Conservation (phyloP, 2,329 filamentous ascomycete species). For the Samsoniella hepiali region DNA sequence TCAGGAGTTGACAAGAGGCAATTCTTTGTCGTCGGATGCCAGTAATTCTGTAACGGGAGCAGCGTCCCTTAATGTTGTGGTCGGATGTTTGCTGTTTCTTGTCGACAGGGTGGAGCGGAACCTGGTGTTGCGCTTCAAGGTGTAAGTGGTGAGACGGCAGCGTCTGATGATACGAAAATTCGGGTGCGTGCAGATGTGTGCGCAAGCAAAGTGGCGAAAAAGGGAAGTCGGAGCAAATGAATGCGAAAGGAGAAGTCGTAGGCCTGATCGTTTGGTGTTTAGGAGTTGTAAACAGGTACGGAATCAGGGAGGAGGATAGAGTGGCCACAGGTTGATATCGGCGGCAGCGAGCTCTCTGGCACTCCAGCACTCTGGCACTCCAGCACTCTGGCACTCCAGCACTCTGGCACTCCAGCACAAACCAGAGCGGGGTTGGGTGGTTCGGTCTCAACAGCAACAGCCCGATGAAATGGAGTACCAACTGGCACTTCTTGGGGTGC, state of each 20-base stretch:
- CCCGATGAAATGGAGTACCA: not conserved
- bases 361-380: not conserved
- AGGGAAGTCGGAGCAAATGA: not conserved
- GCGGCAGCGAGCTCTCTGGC: not conserved
- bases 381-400: not conserved
- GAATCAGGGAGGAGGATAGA: not conserved
- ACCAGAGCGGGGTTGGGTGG: conserved; percentile 1
- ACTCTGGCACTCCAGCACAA: not conserved
- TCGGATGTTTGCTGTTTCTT: conserved; percentile 17
- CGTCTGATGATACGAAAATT: not conserved
- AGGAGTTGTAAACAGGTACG: not conserved
- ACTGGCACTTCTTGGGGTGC: not conserved
- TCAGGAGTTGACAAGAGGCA: not conserved
- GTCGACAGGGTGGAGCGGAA: conserved; percentile 6
- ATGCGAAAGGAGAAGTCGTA: not conserved
- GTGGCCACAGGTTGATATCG: conserved; percentile 3
- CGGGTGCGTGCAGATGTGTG: conserved; percentile 5
- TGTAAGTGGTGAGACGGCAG: conserved; percentile 15
- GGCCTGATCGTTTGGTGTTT: conserved; percentile 4
- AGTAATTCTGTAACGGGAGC: not conserved
- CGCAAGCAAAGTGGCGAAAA: not conserved
- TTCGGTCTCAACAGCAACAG: conserved; percentile 13
- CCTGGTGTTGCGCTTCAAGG: not conserved
- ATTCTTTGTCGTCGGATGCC: not conserved
- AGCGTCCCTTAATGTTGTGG: conserved; percentile 10